Percentiles rank a stretch among this genome's conserved stretches.
These are phyloP conservation scores for Saitozyma sp. DNA, from an alignment of 768 basidiomycete species.

Conservation along the genomic window DNA sequence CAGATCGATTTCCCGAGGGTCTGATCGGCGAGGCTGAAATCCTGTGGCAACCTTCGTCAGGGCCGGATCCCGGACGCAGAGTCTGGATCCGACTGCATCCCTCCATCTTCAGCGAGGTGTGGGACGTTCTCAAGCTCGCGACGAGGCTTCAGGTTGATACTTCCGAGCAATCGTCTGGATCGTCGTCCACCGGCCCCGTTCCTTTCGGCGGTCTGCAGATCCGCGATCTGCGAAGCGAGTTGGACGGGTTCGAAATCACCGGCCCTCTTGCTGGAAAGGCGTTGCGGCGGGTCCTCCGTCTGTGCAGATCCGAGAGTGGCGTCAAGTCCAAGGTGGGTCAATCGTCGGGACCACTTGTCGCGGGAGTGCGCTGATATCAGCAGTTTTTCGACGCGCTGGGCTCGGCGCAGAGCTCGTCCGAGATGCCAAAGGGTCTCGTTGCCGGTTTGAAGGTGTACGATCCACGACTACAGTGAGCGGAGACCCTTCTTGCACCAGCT, in stretches of 20 bases:
- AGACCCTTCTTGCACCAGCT: too few species aligned
- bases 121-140: slow-evolving; percentile 58
- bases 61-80: not conserved
- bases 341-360: too few species aligned
- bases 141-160: not conserved
- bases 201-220: slow-evolving; percentile 59
- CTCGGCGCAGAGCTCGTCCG: slow-evolving; percentile 65
- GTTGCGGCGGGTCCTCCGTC: slow-evolving; percentile 54
- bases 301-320: slow-evolving; percentile 32
- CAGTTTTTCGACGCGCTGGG: slow-evolving; percentile 68
- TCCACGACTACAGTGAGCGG: slow-evolving; percentile 74
- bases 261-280: slow-evolving; percentile 81
- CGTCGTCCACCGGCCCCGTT: slow-evolving; percentile 46
- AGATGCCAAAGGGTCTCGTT: slow-evolving; percentile 71
- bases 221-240: slow-evolving; percentile 66
- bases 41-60: slow-evolving; percentile 63
- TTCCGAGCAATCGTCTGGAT: slow-evolving; percentile 12
- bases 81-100: slow-evolving; percentile 79
- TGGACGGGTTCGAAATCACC: slow-evolving; percentile 85
- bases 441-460: slow-evolving; percentile 79
- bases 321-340: not conserved
- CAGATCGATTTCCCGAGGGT: slow-evolving; percentile 65
- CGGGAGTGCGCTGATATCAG: too few species aligned
- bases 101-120: slow-evolving; percentile 63
- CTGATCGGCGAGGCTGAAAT: slow-evolving; percentile 71